Evolutionary conservation across 148 eudicot genomes (phyloP).

Genomic region (Camellia sinensis): DNA sequence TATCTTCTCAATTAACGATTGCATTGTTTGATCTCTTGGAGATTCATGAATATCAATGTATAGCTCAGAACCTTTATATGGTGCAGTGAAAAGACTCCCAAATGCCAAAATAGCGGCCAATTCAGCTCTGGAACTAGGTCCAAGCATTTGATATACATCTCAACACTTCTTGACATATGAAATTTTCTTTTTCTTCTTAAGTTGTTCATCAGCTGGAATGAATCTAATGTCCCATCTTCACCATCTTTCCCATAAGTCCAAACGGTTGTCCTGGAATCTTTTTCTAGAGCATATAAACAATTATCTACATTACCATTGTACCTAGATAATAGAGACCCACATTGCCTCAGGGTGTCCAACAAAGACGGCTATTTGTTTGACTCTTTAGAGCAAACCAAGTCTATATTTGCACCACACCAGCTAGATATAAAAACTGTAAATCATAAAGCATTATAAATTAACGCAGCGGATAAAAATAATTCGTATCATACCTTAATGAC

Average conservation of each 20-base stretch:
- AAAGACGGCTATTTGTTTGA: constrained; percentile 27
- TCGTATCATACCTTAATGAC: no score
- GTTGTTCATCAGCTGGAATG: no score
- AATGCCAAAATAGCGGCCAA: constrained; percentile 62
- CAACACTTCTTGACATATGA: no score
- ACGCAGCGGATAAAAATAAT: no score
- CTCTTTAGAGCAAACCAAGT: constrained; percentile 46
- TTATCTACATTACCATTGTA: constrained; percentile 39
- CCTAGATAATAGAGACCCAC: constrained; percentile 72
- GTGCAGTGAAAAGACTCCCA: constrained; percentile 80
- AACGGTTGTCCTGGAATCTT: no score
- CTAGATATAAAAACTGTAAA: constrained; percentile 53
- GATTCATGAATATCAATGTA: constrained; percentile 67
- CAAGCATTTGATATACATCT: no score
- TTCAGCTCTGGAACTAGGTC: no score
- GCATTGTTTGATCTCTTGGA: constrained; percentile 50
- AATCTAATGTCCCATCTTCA: no score
- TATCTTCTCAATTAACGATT: constrained; percentile 53
- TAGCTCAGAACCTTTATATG: constrained; percentile 73
- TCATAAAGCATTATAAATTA: no score
- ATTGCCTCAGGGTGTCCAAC: constrained; percentile 48
- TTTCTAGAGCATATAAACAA: constrained; percentile 60
- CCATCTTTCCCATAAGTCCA: no score
- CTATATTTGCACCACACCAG: constrained; percentile 61
- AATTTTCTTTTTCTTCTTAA: no score